A percentile compares a stretch with the other conserved stretches of the same genome.
Conservation (phyloP, 1,284 basidiomycete species). For the Entoloma clypeatum region DNA sequence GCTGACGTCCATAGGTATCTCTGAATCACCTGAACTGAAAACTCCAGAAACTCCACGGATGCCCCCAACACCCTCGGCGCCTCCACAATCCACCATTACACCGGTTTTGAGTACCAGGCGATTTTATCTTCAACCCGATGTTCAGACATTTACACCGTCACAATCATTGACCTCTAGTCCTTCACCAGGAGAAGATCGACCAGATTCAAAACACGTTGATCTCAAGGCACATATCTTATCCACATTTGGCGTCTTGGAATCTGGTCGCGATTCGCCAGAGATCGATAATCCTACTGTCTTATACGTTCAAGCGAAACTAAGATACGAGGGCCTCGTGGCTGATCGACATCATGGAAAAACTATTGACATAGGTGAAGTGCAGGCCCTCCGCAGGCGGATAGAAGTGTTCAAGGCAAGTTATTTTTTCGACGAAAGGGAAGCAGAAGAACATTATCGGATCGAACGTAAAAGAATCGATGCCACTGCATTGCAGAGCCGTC, state of each 20-base stretch:
- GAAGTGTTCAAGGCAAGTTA: slow-evolving; percentile 61
- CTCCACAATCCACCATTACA: no score
- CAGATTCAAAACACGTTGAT: slow-evolving; percentile 16
- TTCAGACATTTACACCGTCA: slow-evolving; percentile 37
- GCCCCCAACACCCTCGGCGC: slow-evolving; percentile 30
- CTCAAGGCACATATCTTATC: slow-evolving; percentile 22
- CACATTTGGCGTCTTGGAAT: slow-evolving; percentile 19
- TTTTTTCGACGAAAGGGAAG: slow-evolving; percentile 72
- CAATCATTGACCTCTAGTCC: slow-evolving; percentile 3
- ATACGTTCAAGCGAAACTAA: slow-evolving; percentile 59
- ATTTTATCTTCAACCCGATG: slow-evolving; percentile 32
- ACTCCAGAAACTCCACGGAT: slow-evolving; percentile 27
- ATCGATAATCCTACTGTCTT: slow-evolving; percentile 57
- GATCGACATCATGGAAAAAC: slow-evolving; percentile 13
- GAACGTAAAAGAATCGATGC: slow-evolving; percentile 56
- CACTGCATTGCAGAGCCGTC: slow-evolving; percentile 47
- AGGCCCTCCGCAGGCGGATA: slow-evolving; percentile 50
- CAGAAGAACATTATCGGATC: slow-evolving; percentile 53
- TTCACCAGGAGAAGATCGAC: slow-evolving; percentile 9
- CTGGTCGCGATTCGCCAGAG: slow-evolving; percentile 34
- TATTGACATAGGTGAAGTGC: slow-evolving; percentile 20
- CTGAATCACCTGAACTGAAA: slow-evolving; percentile 14
- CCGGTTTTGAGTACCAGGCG: slow-evolving; percentile 18
- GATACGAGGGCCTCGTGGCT: slow-evolving; percentile 38
- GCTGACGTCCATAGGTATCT: slow-evolving; percentile 5